These are phyloP conservation scores for Penicillium sp. DNA, from an alignment of 2,329 filamentous ascomycete species.

Conservation along the genomic window DNA sequence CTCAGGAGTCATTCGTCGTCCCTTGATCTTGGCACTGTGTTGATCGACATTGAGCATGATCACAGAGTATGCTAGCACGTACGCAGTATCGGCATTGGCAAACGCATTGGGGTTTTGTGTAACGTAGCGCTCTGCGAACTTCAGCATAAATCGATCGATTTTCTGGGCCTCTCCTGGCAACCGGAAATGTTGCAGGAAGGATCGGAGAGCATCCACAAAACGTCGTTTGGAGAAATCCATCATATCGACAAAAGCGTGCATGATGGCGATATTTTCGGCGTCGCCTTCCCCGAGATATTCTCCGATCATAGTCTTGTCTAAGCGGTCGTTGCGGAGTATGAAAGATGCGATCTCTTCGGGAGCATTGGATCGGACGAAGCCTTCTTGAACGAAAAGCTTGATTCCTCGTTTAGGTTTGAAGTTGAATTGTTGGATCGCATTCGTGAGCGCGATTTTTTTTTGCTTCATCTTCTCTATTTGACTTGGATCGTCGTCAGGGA, in stretches of 20 bases:
- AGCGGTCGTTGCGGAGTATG: constrained; percentile 75
- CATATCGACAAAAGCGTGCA: constrained; percentile 95
- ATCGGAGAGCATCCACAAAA: constrained; percentile 88
- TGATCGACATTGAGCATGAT: constrained; percentile 96
- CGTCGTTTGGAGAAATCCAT: constrained; percentile 93
- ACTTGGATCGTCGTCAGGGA: constrained; percentile 85
- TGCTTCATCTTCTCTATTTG: constrained; percentile 96
- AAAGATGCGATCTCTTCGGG: constrained; percentile 86
- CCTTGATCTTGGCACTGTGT: constrained; percentile 84
- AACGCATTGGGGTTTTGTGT: constrained; percentile 96
- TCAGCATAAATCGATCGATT: constrained; percentile 99
- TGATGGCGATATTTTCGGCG: constrained; percentile 89
- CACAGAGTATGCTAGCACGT: constrained; percentile 93
- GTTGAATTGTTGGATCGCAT: constrained; percentile 91
- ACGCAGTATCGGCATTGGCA: constrained; percentile 96
- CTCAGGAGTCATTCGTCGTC: constrained; percentile 86
- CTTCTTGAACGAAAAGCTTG: constrained; percentile 79
- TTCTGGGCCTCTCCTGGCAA: constrained; percentile 96
- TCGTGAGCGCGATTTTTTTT: constrained; percentile 86
- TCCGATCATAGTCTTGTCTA: constrained; percentile 91
- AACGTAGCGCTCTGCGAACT: constrained; percentile 96
- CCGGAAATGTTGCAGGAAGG: constrained; percentile 93
- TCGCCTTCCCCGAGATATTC: constrained; percentile 96
- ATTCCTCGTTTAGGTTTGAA: constrained; percentile 96
- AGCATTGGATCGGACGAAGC: constrained; percentile 80